phyloP scores from a whole-genome alignment of 1,284 basidiomycete genomes.

The Ceratobasidium sp. region DNA sequence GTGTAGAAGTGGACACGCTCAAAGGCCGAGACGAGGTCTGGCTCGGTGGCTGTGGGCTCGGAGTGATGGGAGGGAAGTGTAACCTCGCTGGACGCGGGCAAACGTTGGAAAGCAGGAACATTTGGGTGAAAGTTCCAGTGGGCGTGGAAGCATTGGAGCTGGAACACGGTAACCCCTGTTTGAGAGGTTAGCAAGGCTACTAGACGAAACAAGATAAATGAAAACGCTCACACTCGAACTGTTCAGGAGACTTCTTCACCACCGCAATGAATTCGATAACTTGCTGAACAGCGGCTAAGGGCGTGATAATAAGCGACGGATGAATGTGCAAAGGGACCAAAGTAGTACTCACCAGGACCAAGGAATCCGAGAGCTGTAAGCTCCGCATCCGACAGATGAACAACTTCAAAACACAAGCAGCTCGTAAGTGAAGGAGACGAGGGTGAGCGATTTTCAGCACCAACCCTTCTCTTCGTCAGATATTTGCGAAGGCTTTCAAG shows the following conservation, averaged over 20 bases:
- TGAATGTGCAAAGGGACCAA: not conserved
- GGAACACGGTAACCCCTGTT: slow-evolving; percentile 14
- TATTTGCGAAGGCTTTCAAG: no score
- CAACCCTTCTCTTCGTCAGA: no score
- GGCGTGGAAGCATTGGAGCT: slow-evolving; percentile 14
- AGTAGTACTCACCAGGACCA: no score
- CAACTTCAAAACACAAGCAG: no score
- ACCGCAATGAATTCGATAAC: slow-evolving; percentile 16
- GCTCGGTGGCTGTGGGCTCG: slow-evolving; percentile 13
- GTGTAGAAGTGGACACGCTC: slow-evolving; percentile 36
- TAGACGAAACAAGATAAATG: not conserved
- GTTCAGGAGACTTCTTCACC: not conserved
- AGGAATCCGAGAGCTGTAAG: no score
- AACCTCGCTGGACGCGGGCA: slow-evolving; percentile 23
- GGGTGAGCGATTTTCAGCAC: no score
- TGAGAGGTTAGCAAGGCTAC: not conserved
- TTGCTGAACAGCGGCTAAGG: not conserved
- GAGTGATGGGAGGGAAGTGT: slow-evolving; percentile 25
- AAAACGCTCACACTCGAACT: slow-evolving; percentile 24
- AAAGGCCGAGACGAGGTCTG: slow-evolving; percentile 39
- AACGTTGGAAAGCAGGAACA: slow-evolving; percentile 31
- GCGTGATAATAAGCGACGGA: slow-evolving; percentile 28
- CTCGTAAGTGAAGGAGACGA: no score
- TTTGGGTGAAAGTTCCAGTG: slow-evolving; percentile 28
- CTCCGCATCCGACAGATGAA: no score